Base-by-base conservation (phyloP, 192 early-diverging fungal genomes). In the Gaertneriomyces semiglobifer region DNA sequence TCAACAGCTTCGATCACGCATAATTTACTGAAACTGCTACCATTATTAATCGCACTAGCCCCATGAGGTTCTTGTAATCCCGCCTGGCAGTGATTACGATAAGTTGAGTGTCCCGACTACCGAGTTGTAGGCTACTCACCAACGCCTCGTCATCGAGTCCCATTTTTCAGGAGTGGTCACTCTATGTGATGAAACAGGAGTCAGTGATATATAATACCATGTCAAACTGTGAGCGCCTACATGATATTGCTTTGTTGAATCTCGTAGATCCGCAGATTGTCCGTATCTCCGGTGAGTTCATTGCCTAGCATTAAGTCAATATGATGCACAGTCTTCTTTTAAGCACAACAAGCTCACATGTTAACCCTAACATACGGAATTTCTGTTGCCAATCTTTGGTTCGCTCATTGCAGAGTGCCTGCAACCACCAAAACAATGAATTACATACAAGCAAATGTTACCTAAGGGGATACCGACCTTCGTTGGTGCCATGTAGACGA, bases 151-250 rank as follows among this genome's bases (percentile, higher is more conserved):
- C 74, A 84, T 80, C 1, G 81, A 78, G 69, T 90, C 90, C 88
- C 88, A 92, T 66, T 88, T 90, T 69, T 92, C 90, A 12, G 90
- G 90, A 4, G 90, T 92, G 7, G 90, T 88, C 10, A 91, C 77
- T 14, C 75, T 81, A 2, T 1, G 2, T 50, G 48, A 18, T 50
- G 16, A 50, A 50, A 16, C 1, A 56, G 54, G 11, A 10, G 54
- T 10, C 33, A 10, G 25, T 2, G 25, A 33, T 33, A 18, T 11
- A 57, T n/a, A n/a, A 57, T 4, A 11, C 11, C 33, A 57, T 20
- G n/a, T 18, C 39, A 7, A 54, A 5, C 4, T 1, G 9, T 12
- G 44, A 11, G 0, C 40, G 18, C 68, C 47, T 58, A 79, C 78
- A 84, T 78, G 52, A 84, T 78, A 18, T 80, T 72, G 44, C 69